These are phyloP conservation scores for Penicillium concentricum DNA, from an alignment of 2,329 filamentous ascomycete genomes.

Conservation along the genomic window DNA sequence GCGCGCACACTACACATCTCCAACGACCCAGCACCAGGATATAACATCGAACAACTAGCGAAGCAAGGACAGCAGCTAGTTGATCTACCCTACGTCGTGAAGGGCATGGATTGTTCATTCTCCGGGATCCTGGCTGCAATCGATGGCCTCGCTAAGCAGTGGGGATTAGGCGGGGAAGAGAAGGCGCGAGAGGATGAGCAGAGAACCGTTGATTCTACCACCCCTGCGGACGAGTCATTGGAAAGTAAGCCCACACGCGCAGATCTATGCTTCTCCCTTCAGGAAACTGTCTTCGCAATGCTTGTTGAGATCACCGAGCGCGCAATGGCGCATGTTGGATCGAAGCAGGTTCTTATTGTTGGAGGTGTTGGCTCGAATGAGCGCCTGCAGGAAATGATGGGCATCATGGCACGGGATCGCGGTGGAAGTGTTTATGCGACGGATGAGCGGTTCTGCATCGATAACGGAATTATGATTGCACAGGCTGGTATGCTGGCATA, in stretches of 20 bases:
- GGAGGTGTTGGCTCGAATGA: constrained; percentile 96
- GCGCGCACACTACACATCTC: constrained; percentile 85
- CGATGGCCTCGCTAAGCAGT: constrained; percentile 69
- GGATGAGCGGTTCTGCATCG: constrained; percentile 96
- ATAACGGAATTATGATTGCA: constrained; percentile 99
- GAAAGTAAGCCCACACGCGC: constrained; percentile 62
- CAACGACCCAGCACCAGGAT: constrained; percentile 94
- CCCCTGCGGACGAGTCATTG: constrained; percentile 32
- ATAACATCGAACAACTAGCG: constrained; percentile 96
- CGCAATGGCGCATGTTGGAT: constrained; percentile 96
- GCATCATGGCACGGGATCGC: constrained; percentile 82
- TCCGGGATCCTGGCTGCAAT: constrained; percentile 84
- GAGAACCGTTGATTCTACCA: constrained; percentile 12
- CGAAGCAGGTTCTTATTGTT: constrained; percentile 85
- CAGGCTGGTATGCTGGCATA: constrained; percentile 89
- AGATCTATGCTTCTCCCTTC: constrained; percentile 89
- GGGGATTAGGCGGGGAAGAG: constrained; percentile 36
- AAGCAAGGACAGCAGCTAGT: constrained; percentile 69
- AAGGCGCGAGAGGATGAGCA: constrained; percentile 53
- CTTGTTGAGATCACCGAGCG: constrained; percentile 97
- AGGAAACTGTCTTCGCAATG: constrained; percentile 97
- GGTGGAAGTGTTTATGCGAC: constrained; percentile 91
- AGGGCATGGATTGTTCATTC: constrained; percentile 98
- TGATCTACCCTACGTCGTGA: constrained; percentile 92
- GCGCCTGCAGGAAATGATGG: constrained; percentile 97